Base-by-base conservation (phyloP, 2,329 filamentous ascomycete genomes). In the Aschersonia sp. region DNA sequence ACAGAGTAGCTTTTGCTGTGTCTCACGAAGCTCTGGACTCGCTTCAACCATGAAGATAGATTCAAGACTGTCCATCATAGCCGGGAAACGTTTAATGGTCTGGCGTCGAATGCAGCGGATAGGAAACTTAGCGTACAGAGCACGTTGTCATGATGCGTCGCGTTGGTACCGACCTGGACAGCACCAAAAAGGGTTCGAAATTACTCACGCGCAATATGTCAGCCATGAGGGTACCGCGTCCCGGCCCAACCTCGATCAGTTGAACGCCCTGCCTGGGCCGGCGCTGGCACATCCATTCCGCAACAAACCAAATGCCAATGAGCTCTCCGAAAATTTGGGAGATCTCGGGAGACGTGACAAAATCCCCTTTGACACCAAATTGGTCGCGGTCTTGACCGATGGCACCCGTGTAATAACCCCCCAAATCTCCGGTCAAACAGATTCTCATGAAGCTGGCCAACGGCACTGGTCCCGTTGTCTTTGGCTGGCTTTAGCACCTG, bases 361-460 rank as follows among this genome's bases (percentile, higher is more conserved):
- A 98, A 65, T 98, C 92, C 30, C 92, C 92, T 59, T 87, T 85
- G 48, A 77, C 71, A n/a, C 92, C 92, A 57, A 98, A 98, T 53
- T 90, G 89, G 59, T 95, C 89, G 44, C 81, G 77, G 22, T 76
- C 81, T 50, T 78, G 67, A 7, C 74, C 73, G 42, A 82, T 74
- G 30, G 80, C 77, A 5, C 83, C 78, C 1, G 88, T 97, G 66
- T 98, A 98, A 69, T 98, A 98, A 47, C 92, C 92, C 49, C 87
- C 88, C 40, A 87, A 68, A 51, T 92, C 86, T 9, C 86, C 85
- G 1, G 92, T 98, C 53, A 98, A 77, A 63, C 90, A 95, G 82
- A 97, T 94, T 61, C 92, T 89, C 92, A 98, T 98, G 64, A 89
- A 98, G 46, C 87, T 83, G 5, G 92, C 89, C 51, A 98, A 77